phyloP scores from a whole-genome alignment of 768 basidiomycete genomes.

The Suillus subaureus region DNA sequence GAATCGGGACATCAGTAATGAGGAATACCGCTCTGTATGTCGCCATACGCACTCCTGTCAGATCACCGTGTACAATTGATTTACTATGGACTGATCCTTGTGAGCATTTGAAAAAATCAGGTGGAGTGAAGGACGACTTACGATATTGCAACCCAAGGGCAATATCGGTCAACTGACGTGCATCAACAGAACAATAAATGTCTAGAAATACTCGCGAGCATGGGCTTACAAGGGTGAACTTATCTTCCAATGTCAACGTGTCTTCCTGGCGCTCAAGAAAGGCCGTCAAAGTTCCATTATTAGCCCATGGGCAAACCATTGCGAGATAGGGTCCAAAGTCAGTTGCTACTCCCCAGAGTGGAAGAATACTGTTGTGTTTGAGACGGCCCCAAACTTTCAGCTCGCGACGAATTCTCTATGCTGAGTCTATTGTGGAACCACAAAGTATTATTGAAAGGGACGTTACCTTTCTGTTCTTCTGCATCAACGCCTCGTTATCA shows the following conservation, averaged over 20 bases:
- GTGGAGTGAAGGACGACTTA: neutral
- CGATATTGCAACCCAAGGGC: constrained; percentile 1
- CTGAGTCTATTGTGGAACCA: neutral
- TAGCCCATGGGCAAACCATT: constrained; percentile 25
- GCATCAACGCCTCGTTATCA: no score
- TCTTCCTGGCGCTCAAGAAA: constrained; percentile 15
- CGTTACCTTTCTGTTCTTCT: neutral
- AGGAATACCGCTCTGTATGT: neutral
- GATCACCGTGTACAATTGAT: constrained; percentile 9
- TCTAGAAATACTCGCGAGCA: neutral
- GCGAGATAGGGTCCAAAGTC: constrained; percentile 24
- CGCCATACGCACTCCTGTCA: constrained; percentile 7
- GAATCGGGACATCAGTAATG: neutral
- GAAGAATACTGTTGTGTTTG: neutral
- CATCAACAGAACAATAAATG: neutral
- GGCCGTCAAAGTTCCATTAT: constrained; percentile 16
- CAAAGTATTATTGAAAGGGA: neutral
- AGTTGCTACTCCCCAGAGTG: constrained; percentile 17
- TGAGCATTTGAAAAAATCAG: neutral
- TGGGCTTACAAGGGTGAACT: constrained; percentile 21
- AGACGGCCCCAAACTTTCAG: constrained; percentile 22
- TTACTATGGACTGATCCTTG: constrained; percentile 5
- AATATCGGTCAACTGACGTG: neutral
- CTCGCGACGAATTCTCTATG: constrained; percentile 23
- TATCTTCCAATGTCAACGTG: constrained; percentile 9